These are phyloP conservation scores for Quercus suber DNA, from an alignment of 306 rosid species.

Conservation along the genomic window DNA sequence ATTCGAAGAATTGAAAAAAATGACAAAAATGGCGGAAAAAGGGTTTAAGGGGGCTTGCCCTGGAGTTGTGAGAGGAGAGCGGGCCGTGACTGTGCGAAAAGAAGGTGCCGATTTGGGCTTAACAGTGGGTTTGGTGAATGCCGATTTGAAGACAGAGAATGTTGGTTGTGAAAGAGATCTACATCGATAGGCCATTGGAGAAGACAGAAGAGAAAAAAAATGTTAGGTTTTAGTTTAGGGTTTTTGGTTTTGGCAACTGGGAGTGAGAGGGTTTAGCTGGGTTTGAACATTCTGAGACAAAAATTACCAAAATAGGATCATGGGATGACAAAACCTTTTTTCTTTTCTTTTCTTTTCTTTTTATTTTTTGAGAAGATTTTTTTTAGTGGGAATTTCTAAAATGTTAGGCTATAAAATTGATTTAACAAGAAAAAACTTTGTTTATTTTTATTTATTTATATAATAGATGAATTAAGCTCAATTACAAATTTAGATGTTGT, in stretches of 20 bases:
- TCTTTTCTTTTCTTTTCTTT: neutral
- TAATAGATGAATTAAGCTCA: no score
- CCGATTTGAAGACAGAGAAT: conserved; percentile 49
- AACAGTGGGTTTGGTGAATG: conserved; percentile 40
- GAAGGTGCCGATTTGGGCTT: conserved; percentile 37
- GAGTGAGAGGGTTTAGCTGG: conserved; percentile 32
- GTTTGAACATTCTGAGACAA: conserved; percentile 13
- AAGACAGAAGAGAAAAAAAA: neutral
- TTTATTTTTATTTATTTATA: no score
- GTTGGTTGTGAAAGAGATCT: conserved; percentile 72
- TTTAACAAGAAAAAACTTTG: no score
- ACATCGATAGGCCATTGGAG: conserved; percentile 73
- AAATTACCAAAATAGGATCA: neutral
- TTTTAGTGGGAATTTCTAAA: neutral
- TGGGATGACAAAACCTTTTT: neutral
- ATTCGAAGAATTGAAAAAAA: neutral
- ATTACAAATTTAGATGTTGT: no score
- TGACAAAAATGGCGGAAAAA: neutral
- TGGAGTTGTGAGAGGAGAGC: conserved; percentile 38
- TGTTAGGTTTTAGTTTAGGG: conserved; percentile 4
- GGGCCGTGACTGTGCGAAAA: conserved; percentile 35
- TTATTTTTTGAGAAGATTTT: neutral
- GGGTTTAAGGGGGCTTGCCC: conserved; percentile 39
- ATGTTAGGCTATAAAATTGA: no score
- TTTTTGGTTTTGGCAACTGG: neutral